Base-by-base conservation (phyloP, 805 yeast species). In the Candida ponderosae region DNA sequence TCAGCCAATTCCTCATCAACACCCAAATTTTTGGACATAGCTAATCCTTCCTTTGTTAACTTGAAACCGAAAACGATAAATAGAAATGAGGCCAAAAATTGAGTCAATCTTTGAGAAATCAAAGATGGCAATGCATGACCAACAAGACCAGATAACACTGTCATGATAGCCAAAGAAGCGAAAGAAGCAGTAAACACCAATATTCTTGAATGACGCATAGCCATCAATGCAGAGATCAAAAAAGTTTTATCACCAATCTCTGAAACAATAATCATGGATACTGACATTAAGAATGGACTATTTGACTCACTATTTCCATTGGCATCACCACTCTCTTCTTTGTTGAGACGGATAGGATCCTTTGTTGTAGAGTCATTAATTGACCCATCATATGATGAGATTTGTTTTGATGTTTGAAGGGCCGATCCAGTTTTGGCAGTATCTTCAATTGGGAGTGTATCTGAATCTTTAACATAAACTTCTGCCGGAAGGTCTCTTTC, bases 191-290 rank as follows among this genome's bases (percentile, higher is more conserved):
- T 68, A 57, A 93, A 90, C n/a, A 93, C 97, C 33, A 86, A 69
- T 53, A 73, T 51, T 51, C 94, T 73, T 16, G 89, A 76, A 60
- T 88, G 81, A 56, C 86, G 84, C 97, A 93, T 93, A 23, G 97
- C 96, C 96, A 93, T 89, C 46, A 93, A 69, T 2, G 97, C 97
- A 27, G 98, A 97, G 50, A 93, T 87, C 46, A 93, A 71, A 56
- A 93, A 93, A 0, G 99, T 93, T 65, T 93, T 93, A 60, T 93
- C 99, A 41, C 98, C 98, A 41, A 93, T 81, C 60, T 93, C 99
- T 21, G 95, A 84, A n/a, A 88, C 84, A 24, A 85, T 64, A 53
- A 93, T 93, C 98, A 93, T 93, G 14, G 90, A 75, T 26, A 80
- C 65, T 2, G 97, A 76, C 80, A 90, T 76, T 41, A 84, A 50